Conservation (phyloP, 805 yeast species). For the Starmerella vaccinii region DNA sequence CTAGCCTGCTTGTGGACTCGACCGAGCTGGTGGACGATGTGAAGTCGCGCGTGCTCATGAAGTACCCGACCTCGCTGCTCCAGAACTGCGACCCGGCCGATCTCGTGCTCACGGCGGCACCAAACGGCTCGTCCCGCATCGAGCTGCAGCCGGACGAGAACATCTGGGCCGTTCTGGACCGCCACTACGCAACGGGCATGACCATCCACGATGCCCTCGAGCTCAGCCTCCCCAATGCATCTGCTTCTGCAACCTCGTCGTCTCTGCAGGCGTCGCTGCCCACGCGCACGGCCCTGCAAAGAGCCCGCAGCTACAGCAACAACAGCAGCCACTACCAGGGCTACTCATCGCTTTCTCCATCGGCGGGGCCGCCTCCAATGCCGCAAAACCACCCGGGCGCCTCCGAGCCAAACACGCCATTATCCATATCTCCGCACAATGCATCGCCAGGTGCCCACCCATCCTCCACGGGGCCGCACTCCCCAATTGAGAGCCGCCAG, state of each 20-base stretch:
- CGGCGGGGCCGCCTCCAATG: neutral
- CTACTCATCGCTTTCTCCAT: neutral
- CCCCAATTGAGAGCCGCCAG: neutral
- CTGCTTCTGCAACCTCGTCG: neutral
- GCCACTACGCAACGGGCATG: conserved; percentile 60
- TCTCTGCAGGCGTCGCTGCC: neutral
- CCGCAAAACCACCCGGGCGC: neutral
- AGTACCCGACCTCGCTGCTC: conserved; percentile 59
- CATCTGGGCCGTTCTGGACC: conserved; percentile 50
- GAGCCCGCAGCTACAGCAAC: conserved; percentile 18
- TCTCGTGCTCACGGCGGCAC: conserved; percentile 28
- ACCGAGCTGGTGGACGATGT: conserved; percentile 66
- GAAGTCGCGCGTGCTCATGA: conserved; percentile 51
- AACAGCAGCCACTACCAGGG: conserved; percentile 4
- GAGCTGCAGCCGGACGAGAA: conserved; percentile 47
- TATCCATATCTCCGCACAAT: neutral
- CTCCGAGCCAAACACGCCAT: neutral
- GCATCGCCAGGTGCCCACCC: neutral
- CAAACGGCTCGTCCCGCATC: conserved; percentile 8
- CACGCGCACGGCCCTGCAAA: conserved; percentile 15
- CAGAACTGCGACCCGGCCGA: conserved; percentile 61
- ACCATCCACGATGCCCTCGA: conserved; percentile 52
- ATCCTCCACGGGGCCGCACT: neutral
- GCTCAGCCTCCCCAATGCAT: conserved; percentile 33
- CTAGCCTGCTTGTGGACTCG: conserved; percentile 53